Evolutionary conservation across 2,329 filamentous ascomycete species (phyloP), one percentile per base, ranked within the genome.

Genomic region (Camillea tinctor): DNA sequence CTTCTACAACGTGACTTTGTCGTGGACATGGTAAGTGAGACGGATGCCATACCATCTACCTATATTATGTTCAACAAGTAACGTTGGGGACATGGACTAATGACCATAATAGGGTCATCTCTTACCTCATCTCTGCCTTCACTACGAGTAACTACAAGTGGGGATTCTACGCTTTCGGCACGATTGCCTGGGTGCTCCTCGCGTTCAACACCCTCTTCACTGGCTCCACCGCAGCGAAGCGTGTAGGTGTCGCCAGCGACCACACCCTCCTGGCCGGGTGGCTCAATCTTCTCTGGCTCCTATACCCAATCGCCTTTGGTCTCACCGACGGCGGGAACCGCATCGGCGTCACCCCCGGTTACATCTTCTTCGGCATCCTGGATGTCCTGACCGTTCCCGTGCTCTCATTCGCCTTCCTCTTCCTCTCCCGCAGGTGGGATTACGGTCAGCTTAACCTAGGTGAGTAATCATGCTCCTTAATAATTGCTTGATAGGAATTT

Each of bases 91-190:
- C 22, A 22, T 6, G 21, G 19, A 52, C 52, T 61, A 58, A 64
- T 23, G n/a, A n/a, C 48, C 40, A 59, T 30, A 21, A 30, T 53
- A 73, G 71, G 80, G 68, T 84, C 62, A 65, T 84, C 65, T 73
- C 75, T 21, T 84, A 84, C 68, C 76, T 85, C 26, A 74, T 78
- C 56, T 75, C 74, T 21, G 80, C 82, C 56, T 80, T 78, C 71
- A 82, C 80, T 3, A 60, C 67, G 6, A 78, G 77, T 53, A 76
- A 73, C 65, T 85, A 85, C 73, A 84, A 84, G 72, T 85, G 83
- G 83, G 84, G 83, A 5, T 86, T 84, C 76, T 85, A 74, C 68
- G 78, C 73, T 62, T 83, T 84, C 59, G 83, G 82, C 63, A 80
- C 79, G 15, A 61, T 79, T 17, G 79, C 81, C 48, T 82, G 75